phyloP scores from a whole-genome alignment of 106 monocot species.

The Dioscorea alata region DNA sequence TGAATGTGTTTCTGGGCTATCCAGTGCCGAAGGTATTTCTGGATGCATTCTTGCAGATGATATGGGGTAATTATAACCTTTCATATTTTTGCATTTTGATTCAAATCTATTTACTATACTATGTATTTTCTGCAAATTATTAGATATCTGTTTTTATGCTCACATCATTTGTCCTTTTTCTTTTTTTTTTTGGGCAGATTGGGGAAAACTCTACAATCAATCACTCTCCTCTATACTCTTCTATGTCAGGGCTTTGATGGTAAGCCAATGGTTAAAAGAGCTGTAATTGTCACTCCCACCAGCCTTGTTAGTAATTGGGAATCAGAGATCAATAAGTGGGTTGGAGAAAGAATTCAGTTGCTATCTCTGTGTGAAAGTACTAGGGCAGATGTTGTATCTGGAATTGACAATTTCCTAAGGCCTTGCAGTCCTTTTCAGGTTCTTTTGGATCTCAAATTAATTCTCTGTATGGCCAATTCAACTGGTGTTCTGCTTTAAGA shows the following conservation, averaged over 20 bases:
- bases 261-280: slow-evolving; percentile 79
- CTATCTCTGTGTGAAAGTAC: slow-evolving; percentile 96
- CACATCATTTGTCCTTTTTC: slow-evolving; percentile 1
- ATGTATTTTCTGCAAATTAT: no score
- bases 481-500: no score
- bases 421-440: slow-evolving; percentile 65
- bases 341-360: slow-evolving; percentile 63
- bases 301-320: slow-evolving; percentile 99
- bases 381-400: slow-evolving; percentile 84
- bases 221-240: slow-evolving; percentile 89
- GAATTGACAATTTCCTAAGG: slow-evolving; percentile 77
- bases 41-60: slow-evolving; percentile 99
- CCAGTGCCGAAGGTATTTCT: slow-evolving; percentile 64
- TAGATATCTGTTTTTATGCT: neutral
- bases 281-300: slow-evolving; percentile 92
- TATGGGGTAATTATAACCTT: slow-evolving; percentile 72
- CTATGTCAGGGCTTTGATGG: slow-evolving; percentile 92
- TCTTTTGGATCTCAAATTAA: neutral
- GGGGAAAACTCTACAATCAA: slow-evolving; percentile 98
- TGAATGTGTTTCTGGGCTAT: slow-evolving; percentile 92
- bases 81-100: neutral
- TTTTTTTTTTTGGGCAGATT: slow-evolving; percentile 41
- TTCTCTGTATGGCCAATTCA: no score
- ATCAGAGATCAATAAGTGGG: slow-evolving; percentile 92
- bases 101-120: neutral